Evolutionary conservation across 1,284 basidiomycete genomes (phyloP), one percentile per base, ranked within the genome.

Genomic region (Ustilago nuda): DNA sequence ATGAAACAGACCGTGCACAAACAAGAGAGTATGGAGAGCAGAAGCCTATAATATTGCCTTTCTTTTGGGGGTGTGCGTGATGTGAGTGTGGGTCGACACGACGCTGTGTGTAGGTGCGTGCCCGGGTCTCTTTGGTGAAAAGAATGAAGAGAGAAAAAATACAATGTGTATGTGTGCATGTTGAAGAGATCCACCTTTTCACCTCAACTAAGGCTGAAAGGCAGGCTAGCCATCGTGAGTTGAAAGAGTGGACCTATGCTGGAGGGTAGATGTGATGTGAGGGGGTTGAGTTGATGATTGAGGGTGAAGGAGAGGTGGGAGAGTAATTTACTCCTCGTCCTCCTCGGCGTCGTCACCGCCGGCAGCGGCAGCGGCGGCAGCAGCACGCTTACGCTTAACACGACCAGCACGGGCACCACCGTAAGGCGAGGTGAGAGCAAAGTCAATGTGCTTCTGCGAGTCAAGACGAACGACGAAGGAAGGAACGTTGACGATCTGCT

Each of bases 401-500:
- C 97, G 95, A 85, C 97, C 96, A 78, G 95, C 89, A 82, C 96
- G 94, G 83, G 93, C 96, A 87, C 96, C 96, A 87, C 96, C 97
- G 87, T 95, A 98, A 64, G 96, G 96, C 81, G 94, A 97, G 78
- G 93, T 98, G 86, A 97, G 92, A 51, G 96, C 93, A 87, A 98
- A 98, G 91, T 99, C 96, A 87, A 99, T 96, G 91, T 99, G 96
- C 88, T 87, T 88, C 84, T 88, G 87, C 58, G 85, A 86, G 83
- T 87, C 87, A 57, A 88, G 86, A 75, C 87, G 94, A 84, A 99
- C 97, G 86, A 98, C 94, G 87, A 99, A 99, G 17, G 95, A 98
- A 48, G 97, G 97, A 62, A 98, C 94, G 89, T 98, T 96, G 89
- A 99, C 97, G 82, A 98, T 94, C 89, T 99, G 97, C 89, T 96